Evolutionary conservation across 129 eudicot species (phyloP).

Genomic region (Pittosporum tobira): DNA sequence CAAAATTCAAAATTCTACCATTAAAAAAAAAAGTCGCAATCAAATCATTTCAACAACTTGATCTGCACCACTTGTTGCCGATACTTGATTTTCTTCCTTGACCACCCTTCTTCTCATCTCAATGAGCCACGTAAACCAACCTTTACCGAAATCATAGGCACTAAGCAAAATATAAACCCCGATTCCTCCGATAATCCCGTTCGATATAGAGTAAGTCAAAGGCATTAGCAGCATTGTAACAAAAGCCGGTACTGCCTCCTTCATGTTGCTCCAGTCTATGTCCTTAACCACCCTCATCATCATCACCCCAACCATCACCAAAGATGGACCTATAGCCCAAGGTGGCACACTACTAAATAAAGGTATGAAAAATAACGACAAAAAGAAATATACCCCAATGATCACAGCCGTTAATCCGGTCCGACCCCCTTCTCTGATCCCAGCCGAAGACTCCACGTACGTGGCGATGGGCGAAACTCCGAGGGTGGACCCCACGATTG

Average conservation of each 20-base stretch:
- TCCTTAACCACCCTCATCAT: constrained; percentile 90
- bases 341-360: constrained; percentile 72
- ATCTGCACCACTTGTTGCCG: constrained; percentile 40
- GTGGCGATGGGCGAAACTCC: constrained; percentile 91
- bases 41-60: constrained; percentile 30
- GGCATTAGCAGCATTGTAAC: constrained; percentile 85
- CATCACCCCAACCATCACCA: constrained; percentile 79
- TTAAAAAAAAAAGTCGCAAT: not conserved
- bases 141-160: constrained; percentile 33
- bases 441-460: constrained; percentile 67
- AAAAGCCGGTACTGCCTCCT: constrained; percentile 70
- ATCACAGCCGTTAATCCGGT: constrained; percentile 75
- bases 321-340: constrained; percentile 89
- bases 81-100: constrained; percentile 69
- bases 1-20: not conserved
- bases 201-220: constrained; percentile 67
- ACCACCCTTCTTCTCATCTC: constrained; percentile 50
- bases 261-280: constrained; percentile 61
- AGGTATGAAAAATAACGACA: constrained; percentile 64
- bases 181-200: constrained; percentile 85
- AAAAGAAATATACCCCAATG: constrained; percentile 56
- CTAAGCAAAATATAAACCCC: constrained; percentile 51
- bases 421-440: constrained; percentile 80
- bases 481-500: constrained; percentile 70
- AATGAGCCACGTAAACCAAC: constrained; percentile 47